Conservation (phyloP, 73 alveolate species). For the Paramecium caudatum region DNA sequence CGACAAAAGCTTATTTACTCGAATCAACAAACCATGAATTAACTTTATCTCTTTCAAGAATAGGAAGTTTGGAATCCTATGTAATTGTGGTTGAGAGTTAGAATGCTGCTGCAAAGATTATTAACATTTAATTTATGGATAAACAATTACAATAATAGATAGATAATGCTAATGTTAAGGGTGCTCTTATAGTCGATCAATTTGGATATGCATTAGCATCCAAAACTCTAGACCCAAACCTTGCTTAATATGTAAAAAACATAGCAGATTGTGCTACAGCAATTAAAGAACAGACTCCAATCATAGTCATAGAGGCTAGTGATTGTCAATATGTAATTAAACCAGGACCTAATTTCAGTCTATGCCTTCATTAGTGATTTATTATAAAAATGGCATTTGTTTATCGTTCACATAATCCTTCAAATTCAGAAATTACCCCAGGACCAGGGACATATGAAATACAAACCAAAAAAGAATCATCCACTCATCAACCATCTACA, state of each 20-base stretch:
- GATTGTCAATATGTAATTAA: background rate
- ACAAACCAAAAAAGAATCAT: background rate
- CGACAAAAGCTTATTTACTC: conserved; percentile 7
- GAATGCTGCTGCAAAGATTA: conserved; percentile 48
- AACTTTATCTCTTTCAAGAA: background rate
- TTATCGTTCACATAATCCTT: conserved; percentile 38
- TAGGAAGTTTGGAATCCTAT: background rate
- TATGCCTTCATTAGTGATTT: background rate
- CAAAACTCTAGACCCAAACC: background rate
- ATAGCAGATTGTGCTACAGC: conserved; percentile 48
- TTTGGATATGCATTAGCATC: conserved; percentile 30
- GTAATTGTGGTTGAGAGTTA: conserved; percentile 2
- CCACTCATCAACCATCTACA: background rate
- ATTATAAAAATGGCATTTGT: conserved; percentile 43
- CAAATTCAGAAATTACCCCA: background rate
- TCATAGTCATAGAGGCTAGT: conserved; percentile 39
- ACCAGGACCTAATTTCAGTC: conserved; percentile 51
- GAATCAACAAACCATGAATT: conserved; percentile 14
- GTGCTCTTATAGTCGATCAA: conserved; percentile 41
- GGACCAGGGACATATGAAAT: conserved; percentile 12
- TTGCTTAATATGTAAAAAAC: background rate
- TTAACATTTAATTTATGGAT: conserved; percentile 27
- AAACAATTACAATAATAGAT: conserved; percentile 13
- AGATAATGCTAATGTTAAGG: background rate
- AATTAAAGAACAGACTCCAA: conserved; percentile 4